Evolutionary conservation across 2,329 filamentous ascomycete genomes (phyloP), one percentile per base, ranked within the genome.

Genomic region (Hypoxylon sp.): DNA sequence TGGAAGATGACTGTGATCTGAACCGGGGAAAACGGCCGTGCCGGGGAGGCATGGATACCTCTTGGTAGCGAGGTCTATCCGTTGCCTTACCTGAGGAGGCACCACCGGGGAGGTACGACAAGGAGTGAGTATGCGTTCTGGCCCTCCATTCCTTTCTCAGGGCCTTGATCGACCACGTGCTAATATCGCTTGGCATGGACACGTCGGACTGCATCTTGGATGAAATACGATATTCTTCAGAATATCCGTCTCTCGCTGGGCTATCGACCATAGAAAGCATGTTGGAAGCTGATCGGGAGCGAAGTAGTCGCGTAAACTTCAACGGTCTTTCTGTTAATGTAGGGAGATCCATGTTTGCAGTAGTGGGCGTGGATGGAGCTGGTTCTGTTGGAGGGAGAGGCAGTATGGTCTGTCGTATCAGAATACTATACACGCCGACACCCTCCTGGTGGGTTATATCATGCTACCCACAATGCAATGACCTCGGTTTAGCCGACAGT

Each of bases 201-300:
- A 70, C 27, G 29, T 56, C 51, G 15, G 71, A 52, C 32, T 68
- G 71, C 6, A 17, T 13, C 17, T 50, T 17, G 29, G 39, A 47
- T 11, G 39, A 47, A 21, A 35, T 11, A 32, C 24, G 5, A 5
- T 32, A 44, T n/a, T 11, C 19, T 6, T 29, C 50, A 17, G 19
- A n/a, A 27, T 50, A 54, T 8, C 68, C 60, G 50, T 68, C 50
- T 32, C 67, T 62, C 10, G 52, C 31, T 19, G 50, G 24, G 47
- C n/a, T 51, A 53, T 60, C 19, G 24, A 61, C 37, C 27, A 48
- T 42, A 24, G 75, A 70, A 29, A 72, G 68, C 50, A 77, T 73
- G 54, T 75, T 74, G 50, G 75, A 76, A 4, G 72, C 70, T 2
- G 76, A 78, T 44, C 72, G 74, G 7, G 75, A 75, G 29, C 73